Evolutionary conservation across 257 asterid species (phyloP), one percentile per base, ranked within the genome.

Genomic region (Petunia secreta): DNA sequence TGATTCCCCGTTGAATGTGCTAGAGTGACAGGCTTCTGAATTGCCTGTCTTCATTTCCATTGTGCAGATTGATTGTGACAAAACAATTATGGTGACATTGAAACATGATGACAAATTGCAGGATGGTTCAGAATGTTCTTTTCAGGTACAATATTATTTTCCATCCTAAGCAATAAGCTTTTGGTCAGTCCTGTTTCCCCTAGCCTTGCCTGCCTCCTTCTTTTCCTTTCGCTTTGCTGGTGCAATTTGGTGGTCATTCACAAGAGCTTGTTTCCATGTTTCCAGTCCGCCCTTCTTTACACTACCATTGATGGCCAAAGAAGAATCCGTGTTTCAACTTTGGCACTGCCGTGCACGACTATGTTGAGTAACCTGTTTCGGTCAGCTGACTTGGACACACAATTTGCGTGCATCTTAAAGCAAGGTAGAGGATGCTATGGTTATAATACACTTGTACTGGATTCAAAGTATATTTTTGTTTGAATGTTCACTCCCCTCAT

Each of bases 21-120:
- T 71, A 54, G 78, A 48, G 46, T 55, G 79, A 67, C 79, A 34
- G 34, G 4, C 3, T 76, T 7, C 13, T 75, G 75, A 8, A 53
- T 78, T 46, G 43, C 48, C 52, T 63, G 69, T 80, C 64, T 54
- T 79, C 52, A 65, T 25, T 74, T 85, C 85, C 44, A n/a, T 79
- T 79, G 50, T 79, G 80, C 92, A 94, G 98, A 89, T 96, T 69
- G 98, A 96, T 80, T 96, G 98, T 88, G 99, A 96, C 91, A 96
- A 96, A 89, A 91, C 98, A 34, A 88, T 96, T 82, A 89, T 94
- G 99, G 98, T 96, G 79, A 75, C 98, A 81, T 88, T 96, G 75
- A 96, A 94, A 85, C 98, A 94, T 43, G 99, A 94, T 71, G 99
- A 96, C 83, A 96, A 96, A 85, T 88, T 96, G 89, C 99, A 91